Evolutionary conservation across 2,329 filamentous ascomycete species (phyloP).

Genomic region (Venturia asperata): DNA sequence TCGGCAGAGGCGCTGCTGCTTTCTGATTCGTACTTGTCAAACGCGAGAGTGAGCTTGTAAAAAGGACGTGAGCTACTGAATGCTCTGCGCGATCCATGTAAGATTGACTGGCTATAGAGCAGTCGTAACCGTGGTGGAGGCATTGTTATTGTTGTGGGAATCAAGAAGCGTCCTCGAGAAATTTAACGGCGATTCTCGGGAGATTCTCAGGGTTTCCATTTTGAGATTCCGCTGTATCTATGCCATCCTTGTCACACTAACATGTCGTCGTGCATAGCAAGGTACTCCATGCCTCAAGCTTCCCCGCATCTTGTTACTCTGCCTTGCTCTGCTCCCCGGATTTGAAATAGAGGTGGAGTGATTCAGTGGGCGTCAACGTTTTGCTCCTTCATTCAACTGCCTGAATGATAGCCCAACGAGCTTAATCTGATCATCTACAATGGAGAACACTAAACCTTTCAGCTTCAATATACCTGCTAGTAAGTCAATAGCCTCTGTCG

Average conservation of each 20-base stretch:
- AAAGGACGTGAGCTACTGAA: constrained; percentile 4
- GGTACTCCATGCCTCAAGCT: background rate
- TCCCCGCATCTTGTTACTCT: constrained; percentile 11
- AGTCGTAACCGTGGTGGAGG: constrained; percentile 12
- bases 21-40: constrained; percentile 55
- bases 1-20: constrained; percentile 31
- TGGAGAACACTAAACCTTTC: constrained; percentile 9
- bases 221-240: background rate
- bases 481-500: background rate
- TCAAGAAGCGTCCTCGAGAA: background rate
- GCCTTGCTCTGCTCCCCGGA: constrained; percentile 4
- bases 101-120: constrained; percentile 8
- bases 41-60: constrained; percentile 42
- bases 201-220: background rate
- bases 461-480: constrained; percentile 9
- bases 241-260: constrained; percentile 7
- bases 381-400: background rate
- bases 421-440: background rate
- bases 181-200: background rate
- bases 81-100: background rate
- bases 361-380: background rate
- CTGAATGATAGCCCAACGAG: background rate
- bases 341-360: constrained; percentile 9
- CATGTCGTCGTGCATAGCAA: background rate
- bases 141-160: constrained; percentile 2